Percentiles rank a stretch among this genome's conserved stretches.
phyloP scores from a whole-genome alignment of 768 basidiomycete species.

The Xanthoconium purpureum region DNA sequence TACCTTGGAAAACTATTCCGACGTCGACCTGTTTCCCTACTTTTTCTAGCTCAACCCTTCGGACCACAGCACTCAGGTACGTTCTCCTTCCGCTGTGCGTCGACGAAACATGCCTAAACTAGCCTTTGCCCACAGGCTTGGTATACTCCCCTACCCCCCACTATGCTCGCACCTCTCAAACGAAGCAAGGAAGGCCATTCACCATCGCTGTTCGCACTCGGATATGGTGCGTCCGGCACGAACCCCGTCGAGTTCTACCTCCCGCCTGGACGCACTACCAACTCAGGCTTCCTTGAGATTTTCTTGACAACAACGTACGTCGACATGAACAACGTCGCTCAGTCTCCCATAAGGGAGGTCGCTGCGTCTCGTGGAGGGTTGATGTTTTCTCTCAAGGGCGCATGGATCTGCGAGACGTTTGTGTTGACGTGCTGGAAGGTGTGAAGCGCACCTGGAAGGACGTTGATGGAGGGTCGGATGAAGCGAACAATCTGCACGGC shows the following conservation, averaged over 20 bases:
- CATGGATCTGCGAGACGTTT: constrained; percentile 19
- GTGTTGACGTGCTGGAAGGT: constrained; percentile 15
- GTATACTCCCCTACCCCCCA: constrained; percentile 10
- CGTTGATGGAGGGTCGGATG: too few relatives aligned
- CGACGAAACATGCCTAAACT: neutral
- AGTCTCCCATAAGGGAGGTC: constrained; percentile 3
- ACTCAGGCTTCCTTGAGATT: constrained; percentile 22
- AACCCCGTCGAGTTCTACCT: constrained; percentile 19
- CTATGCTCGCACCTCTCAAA: constrained; percentile 10
- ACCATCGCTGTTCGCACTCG: constrained; percentile 19
- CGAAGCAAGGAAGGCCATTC: neutral
- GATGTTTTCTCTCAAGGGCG: neutral
- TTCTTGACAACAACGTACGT: constrained; percentile 21
- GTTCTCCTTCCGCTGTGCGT: neutral
- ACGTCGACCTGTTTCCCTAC: constrained; percentile 20
- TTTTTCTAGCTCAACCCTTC: constrained; percentile 26
- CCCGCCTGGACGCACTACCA: neutral
- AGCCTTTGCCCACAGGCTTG: constrained; percentile 8
- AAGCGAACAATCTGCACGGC: too few relatives aligned
- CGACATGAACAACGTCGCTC: constrained; percentile 15
- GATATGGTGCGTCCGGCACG: constrained; percentile 20
- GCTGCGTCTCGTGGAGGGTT: neutral
- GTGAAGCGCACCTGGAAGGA: neutral
- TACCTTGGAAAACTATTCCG: constrained; percentile 17
- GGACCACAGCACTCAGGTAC: constrained; percentile 17